These are phyloP conservation scores for Oxytropis ochrocephala DNA, from an alignment of 306 rosid species.

Conservation along the genomic window DNA sequence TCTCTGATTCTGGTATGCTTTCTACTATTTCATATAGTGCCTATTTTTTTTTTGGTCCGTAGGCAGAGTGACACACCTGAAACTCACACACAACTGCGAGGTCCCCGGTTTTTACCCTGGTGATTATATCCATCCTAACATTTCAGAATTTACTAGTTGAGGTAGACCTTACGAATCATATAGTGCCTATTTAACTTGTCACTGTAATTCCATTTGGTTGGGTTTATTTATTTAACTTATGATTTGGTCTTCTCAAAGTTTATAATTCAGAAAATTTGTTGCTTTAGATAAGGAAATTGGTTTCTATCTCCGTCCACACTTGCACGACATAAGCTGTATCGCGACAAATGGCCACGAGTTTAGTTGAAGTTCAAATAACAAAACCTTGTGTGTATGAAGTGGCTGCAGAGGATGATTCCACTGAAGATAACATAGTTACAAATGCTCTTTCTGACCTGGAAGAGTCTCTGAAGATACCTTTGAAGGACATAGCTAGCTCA, in stretches of 20 bases:
- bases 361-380: background rate
- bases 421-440: background rate
- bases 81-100: too few species aligned
- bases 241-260: background rate
- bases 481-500: conserved; percentile 23
- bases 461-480: conserved; percentile 5
- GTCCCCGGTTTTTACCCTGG: too few species aligned
- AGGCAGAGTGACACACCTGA: too few species aligned
- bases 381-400: background rate
- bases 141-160: too few species aligned
- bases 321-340: background rate
- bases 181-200: background rate
- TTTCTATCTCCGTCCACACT: background rate
- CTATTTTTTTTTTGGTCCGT: too few species aligned
- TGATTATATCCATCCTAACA: too few species aligned
- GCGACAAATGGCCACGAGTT: background rate
- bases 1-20: background rate
- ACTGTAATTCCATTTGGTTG: background rate
- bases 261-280: background rate
- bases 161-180: too few species aligned
- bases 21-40: background rate
- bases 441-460: conserved; percentile 13
- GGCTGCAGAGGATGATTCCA: background rate
- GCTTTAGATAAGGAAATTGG: conserved; percentile 17
- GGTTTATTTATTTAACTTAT: background rate